phyloP scores from a whole-genome alignment of 257 asterid species.

The Solanum appendiculatum region DNA sequence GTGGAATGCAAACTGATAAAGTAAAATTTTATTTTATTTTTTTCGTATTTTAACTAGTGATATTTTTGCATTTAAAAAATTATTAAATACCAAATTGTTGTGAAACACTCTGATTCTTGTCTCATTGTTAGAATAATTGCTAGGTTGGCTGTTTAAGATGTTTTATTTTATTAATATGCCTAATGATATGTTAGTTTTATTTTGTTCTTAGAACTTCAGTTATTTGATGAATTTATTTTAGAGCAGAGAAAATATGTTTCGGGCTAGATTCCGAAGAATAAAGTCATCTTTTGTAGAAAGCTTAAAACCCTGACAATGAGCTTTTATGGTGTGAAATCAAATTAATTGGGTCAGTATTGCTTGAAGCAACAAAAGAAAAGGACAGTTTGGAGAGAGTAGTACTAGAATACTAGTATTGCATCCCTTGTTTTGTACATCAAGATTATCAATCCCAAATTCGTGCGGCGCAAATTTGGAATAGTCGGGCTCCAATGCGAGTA shows the following conservation, averaged over 20 bases:
- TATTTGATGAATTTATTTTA: background rate
- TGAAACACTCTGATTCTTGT: background rate
- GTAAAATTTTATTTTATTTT: background rate
- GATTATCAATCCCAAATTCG: background rate
- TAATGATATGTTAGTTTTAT: background rate
- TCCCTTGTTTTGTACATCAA: background rate
- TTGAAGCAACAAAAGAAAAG: background rate
- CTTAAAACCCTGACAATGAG: background rate
- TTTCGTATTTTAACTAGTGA: background rate
- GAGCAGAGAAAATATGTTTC: background rate
- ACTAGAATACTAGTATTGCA: background rate
- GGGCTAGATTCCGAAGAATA: background rate
- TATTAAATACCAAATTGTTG: no score
- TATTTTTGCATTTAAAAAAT: no score
- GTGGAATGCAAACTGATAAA: background rate
- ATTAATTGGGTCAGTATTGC: background rate
- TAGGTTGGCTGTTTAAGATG: background rate
- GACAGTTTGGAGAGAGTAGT: background rate
- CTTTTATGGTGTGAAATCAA: background rate
- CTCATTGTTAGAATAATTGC: background rate
- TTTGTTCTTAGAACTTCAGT: background rate
- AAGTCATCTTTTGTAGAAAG: background rate
- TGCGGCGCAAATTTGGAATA: background rate
- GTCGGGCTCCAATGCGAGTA: background rate
- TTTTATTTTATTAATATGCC: background rate